Conservation (phyloP, 2,329 filamentous ascomycete species). For the Fusarium abutilonis region DNA sequence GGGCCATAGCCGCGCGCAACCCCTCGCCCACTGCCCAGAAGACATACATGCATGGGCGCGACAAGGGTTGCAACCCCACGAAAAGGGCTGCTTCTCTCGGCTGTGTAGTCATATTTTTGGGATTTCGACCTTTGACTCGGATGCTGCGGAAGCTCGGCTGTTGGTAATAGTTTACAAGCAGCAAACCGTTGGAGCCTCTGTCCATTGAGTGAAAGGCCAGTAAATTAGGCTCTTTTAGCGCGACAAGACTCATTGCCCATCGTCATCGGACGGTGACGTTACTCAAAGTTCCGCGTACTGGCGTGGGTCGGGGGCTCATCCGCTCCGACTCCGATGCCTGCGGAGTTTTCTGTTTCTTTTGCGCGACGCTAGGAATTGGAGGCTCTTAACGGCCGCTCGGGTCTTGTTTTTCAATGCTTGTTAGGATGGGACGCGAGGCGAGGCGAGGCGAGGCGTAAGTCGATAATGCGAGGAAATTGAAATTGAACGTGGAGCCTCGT, state of each 20-base stretch:
- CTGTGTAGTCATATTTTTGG: slow-evolving; percentile 9
- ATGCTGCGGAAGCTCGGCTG: slow-evolving; percentile 33
- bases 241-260: slow-evolving; percentile 34
- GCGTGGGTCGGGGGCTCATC: slow-evolving; percentile 20
- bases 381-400: slow-evolving; percentile 26
- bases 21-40: slow-evolving; percentile 17
- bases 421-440: no score
- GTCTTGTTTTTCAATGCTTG: slow-evolving; percentile 22
- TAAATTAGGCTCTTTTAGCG: slow-evolving; percentile 13
- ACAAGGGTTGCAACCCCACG: slow-evolving; percentile 28
- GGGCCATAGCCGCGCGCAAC: slow-evolving; percentile 27
- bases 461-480: slow-evolving; percentile 29
- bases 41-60: neutral
- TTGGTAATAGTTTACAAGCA: slow-evolving; percentile 13
- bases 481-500: slow-evolving; percentile 25
- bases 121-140: slow-evolving; percentile 22
- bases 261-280: slow-evolving; percentile 35
- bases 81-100: slow-evolving; percentile 7
- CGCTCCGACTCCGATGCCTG: slow-evolving; percentile 30
- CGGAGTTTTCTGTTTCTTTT: slow-evolving; percentile 12
- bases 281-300: slow-evolving; percentile 6
- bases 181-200: slow-evolving; percentile 23
- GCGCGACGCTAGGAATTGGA: slow-evolving; percentile 7
- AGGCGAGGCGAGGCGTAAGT: slow-evolving; percentile 22
- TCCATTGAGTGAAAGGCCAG: slow-evolving; percentile 20